Conservation (phyloP, 305 asterid species). For the Solanum hybrid region DNA sequence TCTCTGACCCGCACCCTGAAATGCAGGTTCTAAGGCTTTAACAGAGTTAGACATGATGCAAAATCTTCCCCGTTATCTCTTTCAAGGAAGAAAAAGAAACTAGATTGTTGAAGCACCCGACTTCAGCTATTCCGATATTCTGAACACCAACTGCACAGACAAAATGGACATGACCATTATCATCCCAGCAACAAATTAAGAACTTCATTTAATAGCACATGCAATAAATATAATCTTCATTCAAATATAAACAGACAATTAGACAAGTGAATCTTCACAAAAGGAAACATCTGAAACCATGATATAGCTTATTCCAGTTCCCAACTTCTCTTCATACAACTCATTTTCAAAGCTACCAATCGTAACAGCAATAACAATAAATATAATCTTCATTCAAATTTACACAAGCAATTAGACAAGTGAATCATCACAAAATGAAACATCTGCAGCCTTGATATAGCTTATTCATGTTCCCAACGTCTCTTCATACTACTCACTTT, state of each 20-base stretch:
- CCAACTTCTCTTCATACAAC: background rate
- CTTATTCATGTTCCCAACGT: background rate
- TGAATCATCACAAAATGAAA: background rate
- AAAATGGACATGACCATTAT: background rate
- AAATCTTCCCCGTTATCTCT: background rate
- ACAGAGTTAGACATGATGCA: conserved; percentile 26
- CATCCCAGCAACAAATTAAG: background rate
- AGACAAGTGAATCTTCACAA: background rate
- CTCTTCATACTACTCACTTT: background rate
- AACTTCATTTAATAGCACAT: background rate
- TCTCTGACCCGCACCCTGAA: conserved; percentile 37
- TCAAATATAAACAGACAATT: background rate
- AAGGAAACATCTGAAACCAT: background rate
- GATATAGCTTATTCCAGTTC: background rate
- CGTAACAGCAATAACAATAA: background rate
- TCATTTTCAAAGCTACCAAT: background rate
- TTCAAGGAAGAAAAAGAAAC: conserved; percentile 4
- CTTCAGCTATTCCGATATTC: conserved; percentile 4
- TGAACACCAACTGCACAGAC: conserved; percentile 3
- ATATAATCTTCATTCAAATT: background rate
- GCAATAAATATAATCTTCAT: background rate
- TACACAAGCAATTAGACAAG: background rate
- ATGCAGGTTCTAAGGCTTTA: conserved; percentile 41
- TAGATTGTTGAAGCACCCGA: conserved; percentile 5
- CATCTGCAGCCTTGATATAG: background rate